These are phyloP conservation scores for Mycena maculata DNA, from an alignment of 768 basidiomycete genomes.

Conservation along the genomic window DNA sequence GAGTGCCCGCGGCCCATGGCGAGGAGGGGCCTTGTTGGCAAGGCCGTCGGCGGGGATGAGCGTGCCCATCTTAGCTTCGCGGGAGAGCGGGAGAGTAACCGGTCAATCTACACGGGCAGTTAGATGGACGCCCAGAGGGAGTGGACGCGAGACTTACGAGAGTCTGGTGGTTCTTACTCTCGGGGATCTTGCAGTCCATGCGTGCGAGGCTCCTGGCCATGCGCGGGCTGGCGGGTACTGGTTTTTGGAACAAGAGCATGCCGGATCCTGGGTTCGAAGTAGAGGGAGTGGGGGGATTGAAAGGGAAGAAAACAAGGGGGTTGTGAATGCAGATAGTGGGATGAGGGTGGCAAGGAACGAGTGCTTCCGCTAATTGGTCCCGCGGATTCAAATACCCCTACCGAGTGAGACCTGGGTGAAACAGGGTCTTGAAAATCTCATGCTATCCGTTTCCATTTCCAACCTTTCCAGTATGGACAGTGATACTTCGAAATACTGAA, in stretches of 20 bases:
- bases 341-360: background rate
- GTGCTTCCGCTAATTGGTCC: background rate
- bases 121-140: background rate
- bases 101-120: background rate
- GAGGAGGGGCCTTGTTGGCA: background rate
- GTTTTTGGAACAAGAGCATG: constrained; percentile 1
- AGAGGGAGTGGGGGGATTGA: background rate
- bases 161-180: background rate
- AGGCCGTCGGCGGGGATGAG: background rate
- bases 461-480: too few species aligned
- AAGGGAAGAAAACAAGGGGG: background rate
- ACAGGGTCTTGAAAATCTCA: background rate
- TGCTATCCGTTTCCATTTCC: too few species aligned
- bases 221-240: background rate
- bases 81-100: background rate
- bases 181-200: constrained; percentile 3
- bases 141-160: background rate
- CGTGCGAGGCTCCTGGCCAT: constrained; percentile 7
- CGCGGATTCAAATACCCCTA: constrained; percentile 2
- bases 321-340: background rate
- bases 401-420: background rate
- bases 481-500: too few species aligned
- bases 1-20: constrained; percentile 5
- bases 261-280: background rate
- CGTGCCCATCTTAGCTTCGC: background rate